Percentiles rank a stretch among this genome's conserved stretches.
These are phyloP conservation scores for Solanum ahanhuiri DNA, from an alignment of 257 asterid species.

Conservation along the genomic window DNA sequence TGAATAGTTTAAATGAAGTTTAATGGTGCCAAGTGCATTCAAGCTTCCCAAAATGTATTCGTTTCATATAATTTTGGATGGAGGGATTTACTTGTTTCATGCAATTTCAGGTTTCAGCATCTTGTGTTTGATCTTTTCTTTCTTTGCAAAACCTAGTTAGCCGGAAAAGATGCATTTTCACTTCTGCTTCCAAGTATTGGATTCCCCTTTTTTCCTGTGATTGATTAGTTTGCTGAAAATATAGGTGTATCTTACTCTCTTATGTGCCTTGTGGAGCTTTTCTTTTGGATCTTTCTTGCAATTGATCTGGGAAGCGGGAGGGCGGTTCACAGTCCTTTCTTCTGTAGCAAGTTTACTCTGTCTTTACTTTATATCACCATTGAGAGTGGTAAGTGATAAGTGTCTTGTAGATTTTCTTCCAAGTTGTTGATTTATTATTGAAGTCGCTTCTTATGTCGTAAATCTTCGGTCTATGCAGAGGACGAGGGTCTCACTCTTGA, in stretches of 20 bases:
- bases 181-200: neutral
- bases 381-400: neutral
- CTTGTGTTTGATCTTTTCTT: neutral
- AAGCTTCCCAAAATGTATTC: neutral
- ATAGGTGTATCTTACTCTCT: neutral
- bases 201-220: neutral
- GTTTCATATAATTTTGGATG: neutral
- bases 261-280: neutral
- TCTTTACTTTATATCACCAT: neutral
- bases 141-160: neutral
- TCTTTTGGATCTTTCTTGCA: neutral
- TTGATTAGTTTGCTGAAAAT: neutral
- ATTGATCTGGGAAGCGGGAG: neutral
- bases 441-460: neutral
- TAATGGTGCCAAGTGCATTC: neutral
- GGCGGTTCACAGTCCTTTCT: neutral
- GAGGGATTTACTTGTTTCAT: neutral
- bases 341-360: neutral
- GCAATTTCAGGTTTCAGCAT: neutral
- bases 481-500: neutral
- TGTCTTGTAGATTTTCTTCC: neutral
- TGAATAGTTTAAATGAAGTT: neutral
- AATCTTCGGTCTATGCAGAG: neutral
- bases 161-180: neutral
- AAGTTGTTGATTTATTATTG: neutral